Conservation (phyloP, 768 basidiomycete species). For the Boletellus ananas region DNA sequence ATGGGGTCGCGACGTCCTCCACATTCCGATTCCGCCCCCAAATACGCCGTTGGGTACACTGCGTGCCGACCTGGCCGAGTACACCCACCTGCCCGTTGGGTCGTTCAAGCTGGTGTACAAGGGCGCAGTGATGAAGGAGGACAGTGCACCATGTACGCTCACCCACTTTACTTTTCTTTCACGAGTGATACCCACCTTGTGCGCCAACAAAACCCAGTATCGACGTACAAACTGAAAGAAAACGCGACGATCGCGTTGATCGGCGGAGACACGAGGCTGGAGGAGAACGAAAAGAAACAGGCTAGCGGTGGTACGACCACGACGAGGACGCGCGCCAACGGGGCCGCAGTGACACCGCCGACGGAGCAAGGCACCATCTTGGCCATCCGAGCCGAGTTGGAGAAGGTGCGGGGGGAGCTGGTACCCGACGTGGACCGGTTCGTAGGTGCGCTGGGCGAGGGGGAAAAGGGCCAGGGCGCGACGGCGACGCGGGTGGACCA, state of each 20-base stretch:
- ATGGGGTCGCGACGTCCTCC: constrained; percentile 49
- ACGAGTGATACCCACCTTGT: too few species aligned
- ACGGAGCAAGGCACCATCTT: constrained; percentile 39
- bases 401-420: constrained; percentile 50
- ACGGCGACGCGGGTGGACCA: constrained; percentile 37
- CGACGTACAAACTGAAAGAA: constrained; percentile 67
- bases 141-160: constrained; percentile 56
- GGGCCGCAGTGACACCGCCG: constrained; percentile 15
- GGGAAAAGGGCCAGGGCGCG: too few species aligned
- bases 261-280: constrained; percentile 39
- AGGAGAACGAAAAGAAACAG: constrained; percentile 12
- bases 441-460: constrained; percentile 27
- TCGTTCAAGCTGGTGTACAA: constrained; percentile 86
- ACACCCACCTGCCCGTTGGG: constrained; percentile 64
- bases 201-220: too few species aligned
- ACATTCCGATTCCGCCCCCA: constrained; percentile 53
- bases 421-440: constrained; percentile 57
- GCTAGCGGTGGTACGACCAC: constrained; percentile 14
- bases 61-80: constrained; percentile 60
- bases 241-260: constrained; percentile 72
- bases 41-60: constrained; percentile 56
- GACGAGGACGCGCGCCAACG: constrained; percentile 17
- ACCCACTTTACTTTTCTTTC: not conserved
- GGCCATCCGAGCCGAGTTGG: constrained; percentile 39
- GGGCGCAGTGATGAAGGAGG: constrained; percentile 89